Percentiles rank a stretch among this genome's conserved stretches.
phyloP scores from a whole-genome alignment of 345 rosid genomes.

The Eucalyptus cladocalyx region DNA sequence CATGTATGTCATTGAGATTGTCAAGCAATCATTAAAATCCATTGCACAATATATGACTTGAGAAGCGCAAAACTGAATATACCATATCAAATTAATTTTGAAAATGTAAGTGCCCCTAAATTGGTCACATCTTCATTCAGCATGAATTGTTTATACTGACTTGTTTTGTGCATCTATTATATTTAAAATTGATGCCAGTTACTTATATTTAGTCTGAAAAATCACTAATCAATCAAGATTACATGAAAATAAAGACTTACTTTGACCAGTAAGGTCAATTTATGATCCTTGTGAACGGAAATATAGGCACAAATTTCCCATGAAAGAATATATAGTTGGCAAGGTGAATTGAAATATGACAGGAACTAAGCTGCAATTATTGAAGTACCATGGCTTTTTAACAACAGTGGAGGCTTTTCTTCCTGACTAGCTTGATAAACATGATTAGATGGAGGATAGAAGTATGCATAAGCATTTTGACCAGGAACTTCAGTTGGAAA shows the following conservation, averaged over 20 bases:
- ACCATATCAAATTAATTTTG: background rate
- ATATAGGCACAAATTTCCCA: background rate
- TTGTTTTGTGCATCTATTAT: background rate
- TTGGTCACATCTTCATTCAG: background rate
- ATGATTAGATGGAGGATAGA: slow-evolving; percentile 75
- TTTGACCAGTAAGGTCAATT: background rate
- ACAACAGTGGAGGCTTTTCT: slow-evolving; percentile 80
- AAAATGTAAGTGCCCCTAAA: background rate
- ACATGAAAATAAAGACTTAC: background rate
- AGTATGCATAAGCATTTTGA: slow-evolving; percentile 83
- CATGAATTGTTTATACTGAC: background rate
- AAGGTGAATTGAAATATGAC: background rate
- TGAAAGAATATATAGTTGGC: background rate
- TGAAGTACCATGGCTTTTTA: slow-evolving; percentile 83
- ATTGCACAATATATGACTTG: background rate
- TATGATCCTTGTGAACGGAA: background rate
- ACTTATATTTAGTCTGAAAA: background rate
- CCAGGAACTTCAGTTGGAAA: slow-evolving; percentile 85
- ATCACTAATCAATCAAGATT: background rate
- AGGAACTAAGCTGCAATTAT: background rate
- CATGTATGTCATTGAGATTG: background rate
- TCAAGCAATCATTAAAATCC: background rate
- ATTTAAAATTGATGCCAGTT: background rate
- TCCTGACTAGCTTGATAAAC: slow-evolving; percentile 46
- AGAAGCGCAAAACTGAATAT: background rate